Base-by-base conservation (phyloP, 176 grass and related monocot genomes). In the Tillandsia fasciculata region DNA sequence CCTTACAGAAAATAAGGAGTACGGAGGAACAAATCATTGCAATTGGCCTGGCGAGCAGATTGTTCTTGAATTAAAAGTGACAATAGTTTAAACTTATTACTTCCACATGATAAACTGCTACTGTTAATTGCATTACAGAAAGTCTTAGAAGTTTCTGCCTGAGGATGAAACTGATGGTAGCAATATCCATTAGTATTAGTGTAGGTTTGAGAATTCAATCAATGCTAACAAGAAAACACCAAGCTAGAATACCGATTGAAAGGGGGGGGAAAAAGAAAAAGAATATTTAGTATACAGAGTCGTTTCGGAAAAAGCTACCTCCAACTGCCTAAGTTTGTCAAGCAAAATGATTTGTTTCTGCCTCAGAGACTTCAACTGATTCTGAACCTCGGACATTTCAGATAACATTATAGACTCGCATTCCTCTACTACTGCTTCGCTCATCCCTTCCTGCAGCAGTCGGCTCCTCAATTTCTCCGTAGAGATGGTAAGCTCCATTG, bases 391-490 rank as follows among this genome's bases (percentile, higher is more conserved):
- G 52, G 87, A 73, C n/a, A 96, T 56, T 73, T 96, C 92, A 52
- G 72, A 80, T 66, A 87, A 75, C 88, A 96, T 96, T 51, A 96
- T 87, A 61, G 88, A 87, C 56, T 91, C 92, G 51, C 88, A 91
- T 8, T 96, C 92, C 63, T 87, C 87, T 27, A 96, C 74, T 17
- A 91, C 67, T 53, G 64, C 70, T 84, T 91, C 88, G 79, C 29
- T 83, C 42, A 96, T 64, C 54, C 86, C 79, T 72, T 91, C 88
- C 64, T 96, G 85, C 50, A 83, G 26, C 49, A 96, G 72, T 20
- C 78, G 70, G n/a, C 10, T 70, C 65, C 88, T 72, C 26, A 96
- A 70, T 57, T 91, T 96, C 74, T 87, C 92, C 8, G 88, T 85
- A 28, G 88, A 89, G 15, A 91, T 65, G 17, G 70, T 72, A 70